phyloP scores from a whole-genome alignment of 768 basidiomycete species.

The Paxillus rubicundulus region DNA sequence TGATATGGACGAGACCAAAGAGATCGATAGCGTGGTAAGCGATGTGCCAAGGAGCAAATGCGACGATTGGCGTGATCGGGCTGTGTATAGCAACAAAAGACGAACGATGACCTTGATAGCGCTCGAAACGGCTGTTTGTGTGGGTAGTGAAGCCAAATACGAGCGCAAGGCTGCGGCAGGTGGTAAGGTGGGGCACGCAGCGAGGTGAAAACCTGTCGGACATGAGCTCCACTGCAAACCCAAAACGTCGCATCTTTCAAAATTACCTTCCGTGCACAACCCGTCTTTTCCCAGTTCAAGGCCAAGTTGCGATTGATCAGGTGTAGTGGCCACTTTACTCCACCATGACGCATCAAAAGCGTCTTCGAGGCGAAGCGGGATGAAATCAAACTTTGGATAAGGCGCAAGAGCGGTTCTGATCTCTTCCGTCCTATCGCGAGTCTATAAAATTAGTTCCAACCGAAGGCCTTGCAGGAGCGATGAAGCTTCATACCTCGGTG shows the following conservation, averaged over 20 bases:
- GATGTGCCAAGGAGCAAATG: conserved; percentile 79
- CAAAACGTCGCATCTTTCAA: background rate
- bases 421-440: conserved; percentile 53
- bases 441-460: conserved; percentile 36
- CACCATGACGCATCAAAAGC: conserved; percentile 74
- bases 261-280: conserved; percentile 29
- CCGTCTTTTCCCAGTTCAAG: conserved; percentile 58
- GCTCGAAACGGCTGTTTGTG: conserved; percentile 63
- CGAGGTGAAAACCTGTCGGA: conserved; percentile 22
- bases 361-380: conserved; percentile 66
- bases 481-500: conserved; percentile 47
- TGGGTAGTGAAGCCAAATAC: conserved; percentile 68
- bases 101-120: conserved; percentile 60
- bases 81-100: conserved; percentile 68
- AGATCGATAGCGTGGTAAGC: conserved; percentile 73
- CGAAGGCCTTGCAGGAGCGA: background rate
- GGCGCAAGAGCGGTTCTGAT: conserved; percentile 43
- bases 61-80: conserved; percentile 56
- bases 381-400: conserved; percentile 54
- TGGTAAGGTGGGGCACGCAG: conserved; percentile 8
- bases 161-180: conserved; percentile 37
- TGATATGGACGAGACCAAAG: conserved; percentile 68
- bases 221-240: conserved; percentile 2
- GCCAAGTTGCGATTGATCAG: conserved; percentile 29
- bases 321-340: conserved; percentile 41